phyloP scores from a whole-genome alignment of 768 basidiomycete species.

The Phaffia tasmanica region DNA sequence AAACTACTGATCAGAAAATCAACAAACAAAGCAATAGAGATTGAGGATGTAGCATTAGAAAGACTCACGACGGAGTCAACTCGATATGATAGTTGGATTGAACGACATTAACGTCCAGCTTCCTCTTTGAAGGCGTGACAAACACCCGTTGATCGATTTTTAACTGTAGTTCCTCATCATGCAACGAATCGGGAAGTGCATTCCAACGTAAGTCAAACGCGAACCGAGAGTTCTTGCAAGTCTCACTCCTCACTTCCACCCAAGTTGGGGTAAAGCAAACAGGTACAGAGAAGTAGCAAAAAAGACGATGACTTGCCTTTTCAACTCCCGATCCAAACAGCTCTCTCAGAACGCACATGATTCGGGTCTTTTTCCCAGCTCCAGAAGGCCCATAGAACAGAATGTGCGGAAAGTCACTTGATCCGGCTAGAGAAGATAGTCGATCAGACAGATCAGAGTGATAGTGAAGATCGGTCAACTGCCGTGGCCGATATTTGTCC shows the following conservation, averaged over 20 bases:
- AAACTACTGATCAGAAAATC: neutral
- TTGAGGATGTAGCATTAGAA: neutral
- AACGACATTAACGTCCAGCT: conserved; percentile 90
- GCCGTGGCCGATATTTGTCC: conserved; percentile 68
- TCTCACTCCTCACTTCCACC: neutral
- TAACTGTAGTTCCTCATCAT: conserved; percentile 46
- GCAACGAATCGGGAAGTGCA: neutral
- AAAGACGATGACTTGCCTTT: conserved; percentile 49
- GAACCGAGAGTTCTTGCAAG: neutral
- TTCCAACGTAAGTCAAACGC: neutral
- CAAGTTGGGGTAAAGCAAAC: neutral
- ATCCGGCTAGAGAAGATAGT: conserved; percentile 59
- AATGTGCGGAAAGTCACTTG: conserved; percentile 93
- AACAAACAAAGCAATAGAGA: neutral
- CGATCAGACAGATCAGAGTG: conserved; percentile 69
- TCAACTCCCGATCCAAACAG: conserved; percentile 86
- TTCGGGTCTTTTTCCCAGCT: conserved; percentile 95
- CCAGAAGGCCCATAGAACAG: conserved; percentile 96
- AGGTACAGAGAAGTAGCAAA: neutral
- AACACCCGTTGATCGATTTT: conserved; percentile 98
- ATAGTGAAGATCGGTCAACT: conserved; percentile 77
- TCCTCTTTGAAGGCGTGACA: conserved; percentile 81
- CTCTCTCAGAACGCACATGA: conserved; percentile 75
- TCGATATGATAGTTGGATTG: conserved; percentile 98
- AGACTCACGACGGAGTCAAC: conserved; percentile 77